Base-by-base conservation (phyloP, 371 early-diverging fungal species). In the Rhizopus delemar region DNA sequence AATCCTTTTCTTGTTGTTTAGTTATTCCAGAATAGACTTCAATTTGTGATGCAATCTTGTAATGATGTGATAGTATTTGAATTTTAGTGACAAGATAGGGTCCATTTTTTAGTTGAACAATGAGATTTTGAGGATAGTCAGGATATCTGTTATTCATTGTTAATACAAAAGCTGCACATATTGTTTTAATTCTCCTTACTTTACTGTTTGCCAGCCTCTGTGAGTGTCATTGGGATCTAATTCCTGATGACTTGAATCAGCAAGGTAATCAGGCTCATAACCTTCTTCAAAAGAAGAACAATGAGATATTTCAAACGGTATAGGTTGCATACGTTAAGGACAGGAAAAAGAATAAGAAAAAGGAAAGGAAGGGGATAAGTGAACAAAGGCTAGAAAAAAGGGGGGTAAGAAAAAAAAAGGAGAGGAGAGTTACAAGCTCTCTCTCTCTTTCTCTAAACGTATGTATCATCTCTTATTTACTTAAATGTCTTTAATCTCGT, bases 1-100 rank as follows among this genome's bases (percentile, higher is more conserved):
- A 39, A 50, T 62, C 62, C 5, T 66, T 51, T 13, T 59, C 54
- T 41, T 63, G 52, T 15, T 75, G 73, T 57, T 75, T 75, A 12
- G 63, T 63, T 3, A 69, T 51, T n/a, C 78, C 90, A 55, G 85
- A 70, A 68, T 79, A 87, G 55, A 91, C 77, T 48, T 90, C 91
- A 12, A 92, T 72, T 56, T 81, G 81, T 29, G 87, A 84, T 2
- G 92, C 82, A 53, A 92, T 90, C 68, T 90, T 92, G 75, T 84
- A 92, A 63, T 92, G 92, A 70, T 92, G 92, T 15, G 84, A 83
- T 29, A 92, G 70, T 34, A 90, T 66, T 61, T 92, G 86, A 46
- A 92, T 75, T 69, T 89, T 88, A 22, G 77, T 69, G 16, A 92
- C 75, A 51, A 82, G 77, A 38, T 82, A 82, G 34, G 73, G 65